Base-by-base conservation (phyloP, 2,329 filamentous ascomycete genomes). In the Elsinoe arachidis region DNA sequence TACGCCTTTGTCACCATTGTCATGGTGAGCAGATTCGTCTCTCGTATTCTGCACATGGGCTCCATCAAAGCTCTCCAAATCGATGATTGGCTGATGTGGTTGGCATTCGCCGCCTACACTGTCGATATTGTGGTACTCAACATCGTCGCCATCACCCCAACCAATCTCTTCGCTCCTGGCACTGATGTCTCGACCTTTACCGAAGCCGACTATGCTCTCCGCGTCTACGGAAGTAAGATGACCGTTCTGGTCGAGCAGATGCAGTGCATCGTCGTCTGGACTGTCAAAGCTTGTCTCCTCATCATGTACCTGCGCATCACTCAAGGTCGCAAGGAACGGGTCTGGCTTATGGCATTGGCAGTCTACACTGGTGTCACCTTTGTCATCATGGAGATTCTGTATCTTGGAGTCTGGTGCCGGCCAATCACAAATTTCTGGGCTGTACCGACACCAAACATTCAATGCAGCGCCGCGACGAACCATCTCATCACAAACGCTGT, bases 31-130 rank as follows among this genome's bases (percentile, higher is more conserved):
- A 71, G 75, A 67, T 68, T 76, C 41, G 30, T 47, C 12, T 56
- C 54, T 6, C 54, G 54, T 44, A 44, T 44, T n/a, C 30, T 56
- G 10, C 54, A 56, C 17, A 46, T 82, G 30, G 73, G 77, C 14
- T 74, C 76, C 38, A 68, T 75, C 62, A 72, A 68, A 41, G 71
- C 71, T 5, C 74, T 81, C 14, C 77, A 80, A 62, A 63, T 76
- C 26, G 81, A 84, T 62, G 81, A 84, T 63, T 82, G 76, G 63
- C 69, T 80, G 21, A 83, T 83, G 79, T 43, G 78, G 7, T 70
- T 81, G 57, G 75, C 77, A 6, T 69, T 78, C 60, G 70, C 69
- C 11, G 70, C 70, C 49, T 78, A 82, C 58, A 79, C 77, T 33
- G 70, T 71, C 4, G 71, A 81, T 19, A 73, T 84, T 23, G 73